These are phyloP conservation scores for Naganishia onofrii DNA, from an alignment of 768 basidiomycete species.

Conservation along the genomic window DNA sequence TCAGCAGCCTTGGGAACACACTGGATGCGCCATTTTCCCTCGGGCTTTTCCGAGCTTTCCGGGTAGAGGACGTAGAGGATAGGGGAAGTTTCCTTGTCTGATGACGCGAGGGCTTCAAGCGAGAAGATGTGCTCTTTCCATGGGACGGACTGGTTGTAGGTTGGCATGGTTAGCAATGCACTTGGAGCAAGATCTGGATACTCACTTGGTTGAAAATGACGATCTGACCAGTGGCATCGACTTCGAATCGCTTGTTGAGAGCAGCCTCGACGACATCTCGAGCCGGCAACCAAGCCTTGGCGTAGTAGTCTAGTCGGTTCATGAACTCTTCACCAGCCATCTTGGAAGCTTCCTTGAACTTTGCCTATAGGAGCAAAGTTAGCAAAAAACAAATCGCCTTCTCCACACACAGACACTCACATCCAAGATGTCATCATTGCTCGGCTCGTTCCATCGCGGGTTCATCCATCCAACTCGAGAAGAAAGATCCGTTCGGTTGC, in stretches of 20 bases:
- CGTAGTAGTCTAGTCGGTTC: slow-evolving; percentile 72
- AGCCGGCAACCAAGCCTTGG: slow-evolving; percentile 88
- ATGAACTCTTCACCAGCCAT: slow-evolving; percentile 84
- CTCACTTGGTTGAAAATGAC: slow-evolving; percentile 66
- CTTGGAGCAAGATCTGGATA: slow-evolving; percentile 52
- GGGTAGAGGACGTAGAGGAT: slow-evolving; percentile 87
- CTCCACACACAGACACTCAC: slow-evolving; percentile 57
- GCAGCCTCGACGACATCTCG: slow-evolving; percentile 71
- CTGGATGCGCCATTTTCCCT: slow-evolving; percentile 77
- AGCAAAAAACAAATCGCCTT: slow-evolving; percentile 4
- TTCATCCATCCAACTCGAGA: slow-evolving; percentile 80
- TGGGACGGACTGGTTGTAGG: slow-evolving; percentile 40
- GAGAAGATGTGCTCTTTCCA: slow-evolving; percentile 79
- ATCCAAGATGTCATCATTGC: slow-evolving; percentile 67
- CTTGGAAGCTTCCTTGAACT: slow-evolving; percentile 73
- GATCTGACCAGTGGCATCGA: slow-evolving; percentile 73
- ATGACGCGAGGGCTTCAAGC: slow-evolving; percentile 68
- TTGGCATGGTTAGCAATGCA: not conserved
- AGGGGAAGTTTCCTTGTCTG: slow-evolving; percentile 50
- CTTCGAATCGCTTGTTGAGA: slow-evolving; percentile 58
- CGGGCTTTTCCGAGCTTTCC: slow-evolving; percentile 62
- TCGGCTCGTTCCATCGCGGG: slow-evolving; percentile 83
- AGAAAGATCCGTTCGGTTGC: slow-evolving; percentile 75
- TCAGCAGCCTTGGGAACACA: slow-evolving; percentile 79
- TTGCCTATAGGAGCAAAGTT: slow-evolving; percentile 55